Evolutionary conservation across 768 basidiomycete genomes (phyloP), one percentile per base, ranked within the genome.

Genomic region (Lactarius deliciosus): DNA sequence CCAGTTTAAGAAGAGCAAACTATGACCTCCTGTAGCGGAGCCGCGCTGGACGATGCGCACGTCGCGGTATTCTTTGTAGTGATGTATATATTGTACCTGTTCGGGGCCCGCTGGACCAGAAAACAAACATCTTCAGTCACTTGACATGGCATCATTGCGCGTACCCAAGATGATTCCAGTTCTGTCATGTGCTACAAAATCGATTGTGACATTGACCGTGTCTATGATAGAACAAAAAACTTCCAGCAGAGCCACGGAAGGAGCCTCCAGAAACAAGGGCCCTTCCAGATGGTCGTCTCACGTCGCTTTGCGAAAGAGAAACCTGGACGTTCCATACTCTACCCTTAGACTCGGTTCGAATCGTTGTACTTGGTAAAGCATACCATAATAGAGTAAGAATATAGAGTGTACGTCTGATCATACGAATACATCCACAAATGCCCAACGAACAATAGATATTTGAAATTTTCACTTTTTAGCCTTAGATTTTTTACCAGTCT

Each of bases 1-100:
- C 43, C 95, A 96, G 76, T 97, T 96, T 79, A 71, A 78, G 40
- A 85, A 81, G 70, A 62, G 64, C 41, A 78, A 77, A 72, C 72
- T 85, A 68, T 85, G 72, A 79, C 58, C 43, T 38, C n/a, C 36
- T 58, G 36, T 7, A 10, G 57, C 22, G 13, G 57, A 36, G 36
- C 11, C 22, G 15, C 34, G 11, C 16, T 15, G 18, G 53, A 18
- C 28, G 10, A 20, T 20, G 2, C 22, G 22, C 25, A 36, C 25
- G 36, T 38, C 16, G 41, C 28, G 9, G 59, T 55, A 55, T 28
- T 28, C 32, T 25, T 57, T 11, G 15, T 11, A 57, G 34, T 9
- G 38, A 64, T 53, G n/a, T 58, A n/a, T 34, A 55, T 34, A 55
- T 18, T 45, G 22, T 28, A 55, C 16, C 15, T 5, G 28, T 55